A percentile compares a stretch with the other conserved stretches of the same genome.
phyloP scores from a whole-genome alignment of 257 asterid genomes.

The Gentiana dahurica region DNA sequence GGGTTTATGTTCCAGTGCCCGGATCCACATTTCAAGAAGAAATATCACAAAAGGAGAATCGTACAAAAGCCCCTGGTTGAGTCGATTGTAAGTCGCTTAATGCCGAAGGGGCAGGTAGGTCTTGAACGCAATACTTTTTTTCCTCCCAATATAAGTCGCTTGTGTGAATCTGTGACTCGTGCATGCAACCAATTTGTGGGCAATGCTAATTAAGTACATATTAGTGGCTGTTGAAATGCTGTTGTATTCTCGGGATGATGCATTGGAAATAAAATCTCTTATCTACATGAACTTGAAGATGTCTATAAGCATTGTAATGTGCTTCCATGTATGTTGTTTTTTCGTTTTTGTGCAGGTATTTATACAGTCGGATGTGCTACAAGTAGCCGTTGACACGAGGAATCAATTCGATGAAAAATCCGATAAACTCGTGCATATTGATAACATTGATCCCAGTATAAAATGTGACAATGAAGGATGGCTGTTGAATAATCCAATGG shows the following conservation, averaged over 20 bases:
- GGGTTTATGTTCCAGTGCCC: constrained; percentile 64
- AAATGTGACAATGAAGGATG: constrained; percentile 63
- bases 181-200: not conserved
- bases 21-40: constrained; percentile 94
- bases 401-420: constrained; percentile 47
- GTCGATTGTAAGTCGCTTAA: constrained; percentile 46
- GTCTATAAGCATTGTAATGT: not conserved
- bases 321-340: constrained; percentile 1
- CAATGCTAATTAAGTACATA: not conserved
- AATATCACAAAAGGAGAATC: constrained; percentile 82
- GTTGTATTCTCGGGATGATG: not conserved
- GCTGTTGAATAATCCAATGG: constrained; percentile 79
- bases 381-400: constrained; percentile 87
- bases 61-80: constrained; percentile 84
- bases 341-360: constrained; percentile 44
- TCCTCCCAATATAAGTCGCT: not conserved
- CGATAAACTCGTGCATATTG: constrained; percentile 45
- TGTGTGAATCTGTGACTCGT: too few relatives aligned
- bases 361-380: constrained; percentile 76
- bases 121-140: not conserved
- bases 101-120: constrained; percentile 67
- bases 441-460: constrained; percentile 25
- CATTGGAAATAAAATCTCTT: too few relatives aligned
- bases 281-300: not conserved
- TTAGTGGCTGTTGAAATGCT: not conserved